These are phyloP conservation scores for Pythium inflatum DNA, from an alignment of 352 stramenopile species.

Conservation along the genomic window DNA sequence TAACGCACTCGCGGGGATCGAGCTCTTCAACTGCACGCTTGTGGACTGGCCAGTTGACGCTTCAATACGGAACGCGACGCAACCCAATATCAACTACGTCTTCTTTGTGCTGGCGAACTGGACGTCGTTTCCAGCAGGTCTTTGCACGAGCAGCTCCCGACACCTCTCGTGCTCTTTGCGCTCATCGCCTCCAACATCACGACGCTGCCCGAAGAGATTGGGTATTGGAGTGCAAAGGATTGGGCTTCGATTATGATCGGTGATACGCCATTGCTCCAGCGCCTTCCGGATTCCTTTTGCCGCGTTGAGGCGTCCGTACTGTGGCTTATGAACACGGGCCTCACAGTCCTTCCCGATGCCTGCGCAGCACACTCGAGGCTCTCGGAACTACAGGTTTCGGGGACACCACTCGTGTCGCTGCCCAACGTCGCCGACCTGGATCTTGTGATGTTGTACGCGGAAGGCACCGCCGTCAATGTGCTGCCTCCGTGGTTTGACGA, in stretches of 20 bases:
- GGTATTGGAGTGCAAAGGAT: not conserved
- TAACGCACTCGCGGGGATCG: slow-evolving; percentile 6
- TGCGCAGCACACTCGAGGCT: not conserved
- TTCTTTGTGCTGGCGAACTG: not conserved
- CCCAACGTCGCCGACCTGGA: not conserved
- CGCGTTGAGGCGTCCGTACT: not conserved
- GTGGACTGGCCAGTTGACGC: slow-evolving; percentile 15
- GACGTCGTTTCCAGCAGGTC: not conserved
- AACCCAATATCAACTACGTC: not conserved
- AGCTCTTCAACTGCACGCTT: slow-evolving; percentile 26
- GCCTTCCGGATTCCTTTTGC: not conserved
- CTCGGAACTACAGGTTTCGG: not conserved
- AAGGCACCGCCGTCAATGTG: not conserved
- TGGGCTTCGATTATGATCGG: not conserved
- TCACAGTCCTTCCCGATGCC: not conserved
- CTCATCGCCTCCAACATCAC: not conserved
- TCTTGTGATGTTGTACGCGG: not conserved
- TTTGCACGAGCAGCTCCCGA: slow-evolving; percentile 11
- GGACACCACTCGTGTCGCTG: not conserved
- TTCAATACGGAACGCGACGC: not conserved
- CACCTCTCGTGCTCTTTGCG: not conserved
- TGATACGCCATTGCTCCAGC: not conserved
- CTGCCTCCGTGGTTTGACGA: not conserved
- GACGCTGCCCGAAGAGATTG: not conserved
- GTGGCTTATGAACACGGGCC: not conserved